Evolutionary conservation across 192 early-diverging fungal species (phyloP), one percentile per base, ranked within the genome.

Genomic region (Entomortierella parvispora): DNA sequence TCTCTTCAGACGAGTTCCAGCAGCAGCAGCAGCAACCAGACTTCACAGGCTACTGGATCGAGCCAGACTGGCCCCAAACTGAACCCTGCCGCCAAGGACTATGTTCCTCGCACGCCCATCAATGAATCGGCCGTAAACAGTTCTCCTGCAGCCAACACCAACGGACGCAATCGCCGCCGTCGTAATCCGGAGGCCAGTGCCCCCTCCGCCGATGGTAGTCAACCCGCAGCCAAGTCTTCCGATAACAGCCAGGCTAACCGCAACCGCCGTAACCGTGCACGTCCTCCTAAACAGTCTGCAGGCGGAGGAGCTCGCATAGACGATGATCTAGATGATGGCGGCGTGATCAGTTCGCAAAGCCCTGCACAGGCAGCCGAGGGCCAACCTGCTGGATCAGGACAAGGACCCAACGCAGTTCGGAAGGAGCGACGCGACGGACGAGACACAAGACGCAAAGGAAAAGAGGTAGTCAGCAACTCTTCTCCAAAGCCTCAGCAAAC

Each of bases 21-120:
- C 29, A 25, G 31, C 31, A 22, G 11, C 37, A 55, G 26, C 57
- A 61, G 11, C 44, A 40, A 25, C 37, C 12, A 5, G 37, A 40
- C 37, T 40, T 40, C 37, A 12, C 40, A 55, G 26, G 47, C 29
- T 31, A 26, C 45, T 18, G 37, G 52, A 33, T 32, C 64, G 20
- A 56, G 43, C 34, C 54, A 48, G 29, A 9, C 71, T 8, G 25
- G 26, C 5, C 23, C 63, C 1, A 77, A 64, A 42, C 55, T 77
- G 8, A 77, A 77, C 48, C 74, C 74, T 17, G 74, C 61, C 18
- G 74, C 74, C 48, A 68, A 64, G 45, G 74, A 77, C 46, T 77
- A 77, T 64, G 66, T 77, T 29, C 74, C 74, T 46, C 74, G 61
- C 22, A 23, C 60, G 25, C 10, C 48, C 10, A 25, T 29, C 23